Evolutionary conservation across 2,329 filamentous ascomycete genomes (phyloP), one percentile per base, ranked within the genome.

Genomic region (Xylariaceae sp.): DNA sequence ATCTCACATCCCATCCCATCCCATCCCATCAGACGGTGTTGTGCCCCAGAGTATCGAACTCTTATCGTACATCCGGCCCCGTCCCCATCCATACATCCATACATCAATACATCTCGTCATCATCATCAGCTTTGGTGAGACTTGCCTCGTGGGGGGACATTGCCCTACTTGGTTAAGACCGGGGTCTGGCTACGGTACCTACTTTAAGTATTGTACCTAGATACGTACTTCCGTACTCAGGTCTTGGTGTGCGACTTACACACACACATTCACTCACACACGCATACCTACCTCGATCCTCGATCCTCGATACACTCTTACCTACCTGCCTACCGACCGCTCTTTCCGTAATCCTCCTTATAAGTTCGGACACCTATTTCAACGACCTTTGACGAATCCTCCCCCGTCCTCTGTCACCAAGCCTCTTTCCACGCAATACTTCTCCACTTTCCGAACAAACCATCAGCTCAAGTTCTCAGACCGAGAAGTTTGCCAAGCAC

Each of bases 281-380:
- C 48, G 44, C 53, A 59, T 57, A 63, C 49, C 54, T 57, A 64
- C 59, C 59, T n/a, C n/a, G n/a, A n/a, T n/a, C n/a, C n/a, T n/a
- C n/a, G n/a, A n/a, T n/a, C n/a, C n/a, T n/a, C n/a, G n/a, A 45
- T 20, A 54, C 29, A 48, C 46, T 41, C 53, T 56, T 57, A 64
- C 50, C 50, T 57, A 61, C 59, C 59, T 16, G 32, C 47, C 21
- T 54, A 62, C 59, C 63, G 61, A 65, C 63, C 63, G 67, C 67
- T 65, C 65, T 69, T 69, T 68, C 67, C 61, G 58, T 50, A 52
- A 7, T 52, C 44, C 20, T 40, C 57, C 46, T 44, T 56, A 61
- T 20, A 21, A 48, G 44, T 37, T 29, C 50, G 44, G 54, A 53
- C 50, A 56, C 50, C 62, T 60, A 57, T 60, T 60, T 59, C 54